These are phyloP conservation scores for Zasmidium cellare DNA, from an alignment of 2,329 filamentous ascomycete species.

Conservation along the genomic window DNA sequence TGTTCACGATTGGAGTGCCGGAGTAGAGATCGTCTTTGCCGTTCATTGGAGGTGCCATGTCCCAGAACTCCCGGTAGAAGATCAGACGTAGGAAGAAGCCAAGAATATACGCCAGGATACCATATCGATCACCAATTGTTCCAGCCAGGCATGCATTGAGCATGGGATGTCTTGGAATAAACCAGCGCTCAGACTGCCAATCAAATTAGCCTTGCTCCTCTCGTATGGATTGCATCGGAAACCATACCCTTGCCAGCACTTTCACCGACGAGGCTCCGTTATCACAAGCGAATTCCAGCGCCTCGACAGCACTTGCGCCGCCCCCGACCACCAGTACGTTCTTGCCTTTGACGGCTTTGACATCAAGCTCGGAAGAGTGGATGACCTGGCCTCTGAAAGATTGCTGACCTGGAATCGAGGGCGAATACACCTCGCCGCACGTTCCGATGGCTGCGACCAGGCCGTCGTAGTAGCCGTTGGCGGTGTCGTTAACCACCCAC, in stretches of 20 bases:
- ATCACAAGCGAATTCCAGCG: slow-evolving; percentile 72
- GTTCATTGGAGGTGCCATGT: slow-evolving; percentile 63
- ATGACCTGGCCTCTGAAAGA: slow-evolving; percentile 69
- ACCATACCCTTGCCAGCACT: slow-evolving; percentile 52
- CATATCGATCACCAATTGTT: slow-evolving; percentile 72
- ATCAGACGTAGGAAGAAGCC: slow-evolving; percentile 72
- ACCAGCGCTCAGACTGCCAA: slow-evolving; percentile 42
- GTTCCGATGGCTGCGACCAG: slow-evolving; percentile 77
- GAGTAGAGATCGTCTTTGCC: slow-evolving; percentile 69
- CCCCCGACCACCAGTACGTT: slow-evolving; percentile 76
- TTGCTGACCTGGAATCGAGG: slow-evolving; percentile 60
- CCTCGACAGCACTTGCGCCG: slow-evolving; percentile 79
- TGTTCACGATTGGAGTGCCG: slow-evolving; percentile 60
- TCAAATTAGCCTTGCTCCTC: not conserved
- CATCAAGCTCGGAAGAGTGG: slow-evolving; percentile 76
- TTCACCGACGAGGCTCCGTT: slow-evolving; percentile 67
- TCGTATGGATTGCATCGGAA: not conserved
- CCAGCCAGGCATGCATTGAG: slow-evolving; percentile 71
- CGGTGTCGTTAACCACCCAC: slow-evolving; percentile 75
- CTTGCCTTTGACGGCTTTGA: slow-evolving; percentile 71
- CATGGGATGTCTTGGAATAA: slow-evolving; percentile 66
- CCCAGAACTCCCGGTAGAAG: slow-evolving; percentile 78
- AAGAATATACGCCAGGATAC: slow-evolving; percentile 74
- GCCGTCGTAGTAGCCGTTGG: slow-evolving; percentile 73
- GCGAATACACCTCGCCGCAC: slow-evolving; percentile 61